These are phyloP conservation scores for Aureobasidium sp. DNA, from an alignment of 2,329 filamentous ascomycete species.

Conservation along the genomic window DNA sequence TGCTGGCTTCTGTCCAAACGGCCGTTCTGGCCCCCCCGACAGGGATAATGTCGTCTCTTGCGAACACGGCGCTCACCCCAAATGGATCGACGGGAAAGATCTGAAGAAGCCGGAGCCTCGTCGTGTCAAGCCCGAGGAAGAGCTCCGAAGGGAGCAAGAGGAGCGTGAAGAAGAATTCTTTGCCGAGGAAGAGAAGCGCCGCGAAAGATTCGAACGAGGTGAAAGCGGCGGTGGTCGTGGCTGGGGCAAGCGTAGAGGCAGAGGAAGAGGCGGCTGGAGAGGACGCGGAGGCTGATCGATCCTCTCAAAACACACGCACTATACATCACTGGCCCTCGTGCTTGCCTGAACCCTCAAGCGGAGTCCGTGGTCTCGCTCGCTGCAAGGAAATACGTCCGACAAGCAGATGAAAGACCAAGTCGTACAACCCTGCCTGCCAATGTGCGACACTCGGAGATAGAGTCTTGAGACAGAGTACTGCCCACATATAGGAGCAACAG, in stretches of 20 bases:
- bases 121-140: conserved; percentile 65
- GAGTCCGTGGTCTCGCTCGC: not conserved
- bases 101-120: conserved; percentile 50
- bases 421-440: not conserved
- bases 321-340: not conserved
- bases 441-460: not conserved
- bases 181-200: conserved; percentile 44
- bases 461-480: not conserved
- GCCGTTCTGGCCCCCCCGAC: conserved; percentile 31
- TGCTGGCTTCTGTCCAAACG: conserved; percentile 90
- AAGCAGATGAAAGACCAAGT: not conserved
- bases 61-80: conserved; percentile 71
- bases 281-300: conserved; percentile 4
- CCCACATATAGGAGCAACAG: not conserved
- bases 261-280: conserved; percentile 33
- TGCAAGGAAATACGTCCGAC: not conserved
- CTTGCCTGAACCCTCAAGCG: not conserved
- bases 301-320: not conserved
- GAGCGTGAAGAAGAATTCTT: conserved; percentile 45
- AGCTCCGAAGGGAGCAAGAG: conserved; percentile 56
- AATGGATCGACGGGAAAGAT: conserved; percentile 63
- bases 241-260: conserved; percentile 40
- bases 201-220: conserved; percentile 38
- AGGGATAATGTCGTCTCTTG: conserved; percentile 46
- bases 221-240: conserved; percentile 28